Percentiles rank a stretch among this genome's conserved stretches.
phyloP scores from a whole-genome alignment of 2,329 filamentous ascomycete species.

The Xylaria sp. region DNA sequence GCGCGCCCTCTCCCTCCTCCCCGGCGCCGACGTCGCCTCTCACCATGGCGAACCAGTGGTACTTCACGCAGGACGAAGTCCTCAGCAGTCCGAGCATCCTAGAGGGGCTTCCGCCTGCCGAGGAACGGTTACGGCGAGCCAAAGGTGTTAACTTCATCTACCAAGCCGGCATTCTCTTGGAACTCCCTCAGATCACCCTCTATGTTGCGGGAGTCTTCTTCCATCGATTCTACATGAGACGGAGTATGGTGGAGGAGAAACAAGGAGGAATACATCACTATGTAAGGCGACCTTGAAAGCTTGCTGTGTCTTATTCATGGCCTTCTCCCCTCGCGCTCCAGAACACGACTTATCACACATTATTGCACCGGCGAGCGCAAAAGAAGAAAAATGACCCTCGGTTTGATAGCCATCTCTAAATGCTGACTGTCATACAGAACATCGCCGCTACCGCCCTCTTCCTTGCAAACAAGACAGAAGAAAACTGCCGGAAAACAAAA shows the following conservation, averaged over 20 bases:
- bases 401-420: conserved; percentile 32
- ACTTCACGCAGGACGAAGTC: conserved; percentile 86
- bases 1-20: conserved; percentile 57
- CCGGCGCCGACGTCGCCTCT: conserved; percentile 52
- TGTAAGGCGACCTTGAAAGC: conserved; percentile 61
- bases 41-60: conserved; percentile 75
- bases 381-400: neutral
- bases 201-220: conserved; percentile 95
- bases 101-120: conserved; percentile 79
- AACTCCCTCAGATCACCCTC: conserved; percentile 90
- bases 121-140: conserved; percentile 82
- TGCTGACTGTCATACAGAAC: conserved; percentile 60
- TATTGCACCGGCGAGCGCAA: neutral
- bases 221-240: conserved; percentile 94
- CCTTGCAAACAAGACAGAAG: conserved; percentile 95
- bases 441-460: conserved; percentile 93
- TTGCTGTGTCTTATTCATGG: neutral
- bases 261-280: conserved; percentile 90
- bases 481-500: conserved; percentile 95
- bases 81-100: conserved; percentile 83
- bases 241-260: conserved; percentile 79
- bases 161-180: conserved; percentile 91
- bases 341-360: neutral
- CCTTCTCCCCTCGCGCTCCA: neutral
- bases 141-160: conserved; percentile 98